Evolutionary conservation across 805 yeast species (phyloP).

Genomic region (Wickerhamomyces xylosicus): DNA sequence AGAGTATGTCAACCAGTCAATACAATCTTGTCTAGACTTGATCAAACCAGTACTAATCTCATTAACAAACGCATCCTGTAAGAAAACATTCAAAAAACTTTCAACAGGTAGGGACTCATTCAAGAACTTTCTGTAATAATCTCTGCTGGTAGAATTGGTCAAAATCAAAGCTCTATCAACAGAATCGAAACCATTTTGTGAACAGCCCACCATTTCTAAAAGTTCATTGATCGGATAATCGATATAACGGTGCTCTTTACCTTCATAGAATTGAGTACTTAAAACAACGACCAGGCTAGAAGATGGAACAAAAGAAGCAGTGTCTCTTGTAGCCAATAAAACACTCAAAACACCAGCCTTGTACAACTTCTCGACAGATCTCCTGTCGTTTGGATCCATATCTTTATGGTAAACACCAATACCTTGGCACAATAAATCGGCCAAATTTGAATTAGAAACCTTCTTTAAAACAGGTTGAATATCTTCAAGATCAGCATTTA

Average conservation of each 20-base stretch:
- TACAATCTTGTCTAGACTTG: constrained; percentile 66
- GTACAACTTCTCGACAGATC: constrained; percentile 44
- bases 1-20: constrained; percentile 84
- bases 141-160: constrained; percentile 43
- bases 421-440: constrained; percentile 40
- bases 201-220: constrained; percentile 52
- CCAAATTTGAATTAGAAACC: constrained; percentile 37
- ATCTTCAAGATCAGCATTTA: constrained; percentile 27
- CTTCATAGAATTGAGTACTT: constrained; percentile 67
- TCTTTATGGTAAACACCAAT: constrained; percentile 51
- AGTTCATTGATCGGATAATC: constrained; percentile 60
- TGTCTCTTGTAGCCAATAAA: constrained; percentile 53
- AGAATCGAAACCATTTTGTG: constrained; percentile 20
- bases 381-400: constrained; percentile 46
- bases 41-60: constrained; percentile 66
- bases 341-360: constrained; percentile 39
- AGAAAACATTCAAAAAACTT: constrained; percentile 46
- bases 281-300: constrained; percentile 50
- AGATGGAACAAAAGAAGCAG: constrained; percentile 36
- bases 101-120: constrained; percentile 76
- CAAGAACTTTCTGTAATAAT: constrained; percentile 63
- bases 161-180: constrained; percentile 40
- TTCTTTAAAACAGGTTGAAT: constrained; percentile 30
- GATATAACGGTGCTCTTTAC: constrained; percentile 57
- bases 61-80: constrained; percentile 60